phyloP scores from a whole-genome alignment of 83 land plant species.

The Picea abies region DNA sequence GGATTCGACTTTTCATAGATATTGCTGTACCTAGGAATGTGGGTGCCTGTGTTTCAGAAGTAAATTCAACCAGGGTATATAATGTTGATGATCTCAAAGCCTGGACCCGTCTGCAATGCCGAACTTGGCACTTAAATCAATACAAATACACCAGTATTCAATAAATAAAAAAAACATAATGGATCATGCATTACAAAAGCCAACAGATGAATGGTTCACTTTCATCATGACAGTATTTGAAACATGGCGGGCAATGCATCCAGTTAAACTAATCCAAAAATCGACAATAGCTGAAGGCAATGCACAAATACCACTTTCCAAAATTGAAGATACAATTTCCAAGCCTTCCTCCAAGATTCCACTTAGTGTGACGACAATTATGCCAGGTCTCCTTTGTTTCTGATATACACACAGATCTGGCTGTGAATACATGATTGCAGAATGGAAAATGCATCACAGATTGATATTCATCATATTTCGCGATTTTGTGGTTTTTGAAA shows the following conservation, averaged over 20 bases:
- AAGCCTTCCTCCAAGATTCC: slow-evolving; percentile 1
- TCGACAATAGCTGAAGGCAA: slow-evolving; percentile 6
- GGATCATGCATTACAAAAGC: no score
- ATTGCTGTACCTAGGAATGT: slow-evolving; percentile 91
- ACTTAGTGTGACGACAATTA: background rate
- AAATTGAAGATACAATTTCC: background rate
- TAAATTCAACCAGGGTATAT: slow-evolving; percentile 60
- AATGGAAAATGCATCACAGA: no score
- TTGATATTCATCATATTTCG: no score
- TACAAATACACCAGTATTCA: no score
- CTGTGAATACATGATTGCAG: no score
- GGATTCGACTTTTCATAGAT: slow-evolving; percentile 83
- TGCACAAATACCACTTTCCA: background rate
- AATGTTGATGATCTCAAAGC: slow-evolving; percentile 85
- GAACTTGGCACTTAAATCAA: no score
- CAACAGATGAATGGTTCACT: background rate
- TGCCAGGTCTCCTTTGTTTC: no score
- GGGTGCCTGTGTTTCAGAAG: slow-evolving; percentile 69
- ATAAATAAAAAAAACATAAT: no score
- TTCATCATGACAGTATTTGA: background rate
- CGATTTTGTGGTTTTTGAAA: no score
- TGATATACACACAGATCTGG: no score
- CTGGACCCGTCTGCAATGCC: no score
- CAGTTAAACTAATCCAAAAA: slow-evolving; percentile 4
- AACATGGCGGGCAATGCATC: background rate